These are phyloP conservation scores for Vanrija pseudolonga DNA, from an alignment of 1,284 basidiomycete species.

Conservation along the genomic window DNA sequence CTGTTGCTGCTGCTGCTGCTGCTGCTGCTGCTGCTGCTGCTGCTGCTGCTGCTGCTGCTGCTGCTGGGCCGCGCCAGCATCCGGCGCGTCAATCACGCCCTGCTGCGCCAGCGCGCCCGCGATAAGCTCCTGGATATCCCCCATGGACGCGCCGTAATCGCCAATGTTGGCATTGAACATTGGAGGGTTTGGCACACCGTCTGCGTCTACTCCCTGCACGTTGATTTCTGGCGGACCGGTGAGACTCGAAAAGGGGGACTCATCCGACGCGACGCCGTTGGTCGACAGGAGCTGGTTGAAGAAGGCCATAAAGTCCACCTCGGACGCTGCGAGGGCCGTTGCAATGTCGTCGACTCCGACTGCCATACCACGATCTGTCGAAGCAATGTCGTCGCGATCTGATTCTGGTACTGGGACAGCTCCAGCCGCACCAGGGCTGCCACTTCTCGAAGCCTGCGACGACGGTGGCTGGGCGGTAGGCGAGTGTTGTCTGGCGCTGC, in stretches of 20 bases:
- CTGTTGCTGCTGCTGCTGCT: background rate
- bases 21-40: background rate
- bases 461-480: slow-evolving; percentile 11
- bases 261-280: background rate
- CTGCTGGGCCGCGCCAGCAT: background rate
- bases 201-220: too few relatives aligned
- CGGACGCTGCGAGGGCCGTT: slow-evolving; percentile 12
- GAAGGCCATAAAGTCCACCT: slow-evolving; percentile 25
- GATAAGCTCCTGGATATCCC: slow-evolving; percentile 18
- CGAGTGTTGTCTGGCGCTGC: slow-evolving; percentile 11
- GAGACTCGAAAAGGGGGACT: background rate
- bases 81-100: slow-evolving; percentile 3
- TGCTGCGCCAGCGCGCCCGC: slow-evolving; percentile 15
- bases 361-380: slow-evolving; percentile 8
- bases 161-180: background rate
- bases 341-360: slow-evolving; percentile 20
- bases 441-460: slow-evolving; percentile 14
- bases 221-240: too few relatives aligned
- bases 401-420: background rate
- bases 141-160: slow-evolving; percentile 5
- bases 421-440: slow-evolving; percentile 4
- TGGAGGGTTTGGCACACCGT: too few relatives aligned
- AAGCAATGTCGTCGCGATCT: background rate
- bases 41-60: background rate
- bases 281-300: slow-evolving; percentile 18